Evolutionary conservation across 768 basidiomycete genomes (phyloP).

Genomic region (Phylloporus sp.): DNA sequence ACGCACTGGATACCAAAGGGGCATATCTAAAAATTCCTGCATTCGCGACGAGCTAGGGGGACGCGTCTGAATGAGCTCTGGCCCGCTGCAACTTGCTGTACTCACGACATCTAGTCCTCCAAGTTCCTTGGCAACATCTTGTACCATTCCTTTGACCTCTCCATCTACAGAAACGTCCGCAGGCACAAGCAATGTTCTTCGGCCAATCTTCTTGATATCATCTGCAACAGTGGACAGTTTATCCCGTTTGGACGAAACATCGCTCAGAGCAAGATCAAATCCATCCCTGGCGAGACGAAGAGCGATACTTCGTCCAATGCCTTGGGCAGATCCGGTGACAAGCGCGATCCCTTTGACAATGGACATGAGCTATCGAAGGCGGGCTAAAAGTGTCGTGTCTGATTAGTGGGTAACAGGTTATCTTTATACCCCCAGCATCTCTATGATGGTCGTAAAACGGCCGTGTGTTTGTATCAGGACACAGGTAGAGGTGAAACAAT

Average conservation of each 20-base stretch:
- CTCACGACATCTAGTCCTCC: conserved; percentile 47
- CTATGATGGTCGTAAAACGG: no score
- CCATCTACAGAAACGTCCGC: conserved; percentile 41
- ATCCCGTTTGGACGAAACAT: conserved; percentile 17
- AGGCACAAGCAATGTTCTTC: conserved; percentile 15
- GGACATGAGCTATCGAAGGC: conserved; percentile 4
- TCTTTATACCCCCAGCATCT: no score
- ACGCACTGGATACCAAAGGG: conserved; percentile 1
- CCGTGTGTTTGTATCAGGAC: no score
- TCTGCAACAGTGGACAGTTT: conserved; percentile 10
- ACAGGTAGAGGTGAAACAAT: no score
- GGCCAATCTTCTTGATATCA: conserved; percentile 5
- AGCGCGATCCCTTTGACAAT: conserved; percentile 27
- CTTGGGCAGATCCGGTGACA: conserved; percentile 30
- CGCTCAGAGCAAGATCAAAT: conserved; percentile 29
- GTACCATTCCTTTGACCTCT: conserved; percentile 40
- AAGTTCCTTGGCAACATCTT: conserved; percentile 26
- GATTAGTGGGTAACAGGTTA: no score
- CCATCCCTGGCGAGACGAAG: conserved; percentile 20
- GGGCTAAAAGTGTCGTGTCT: no score
- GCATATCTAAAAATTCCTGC: conserved; percentile 1
- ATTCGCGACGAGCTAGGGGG: conserved; percentile 15
- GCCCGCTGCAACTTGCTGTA: neutral
- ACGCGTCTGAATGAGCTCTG: neutral
- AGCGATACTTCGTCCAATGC: conserved; percentile 23